Evolutionary conservation across 768 basidiomycete species (phyloP).

Genomic region (Amanita thiersii): DNA sequence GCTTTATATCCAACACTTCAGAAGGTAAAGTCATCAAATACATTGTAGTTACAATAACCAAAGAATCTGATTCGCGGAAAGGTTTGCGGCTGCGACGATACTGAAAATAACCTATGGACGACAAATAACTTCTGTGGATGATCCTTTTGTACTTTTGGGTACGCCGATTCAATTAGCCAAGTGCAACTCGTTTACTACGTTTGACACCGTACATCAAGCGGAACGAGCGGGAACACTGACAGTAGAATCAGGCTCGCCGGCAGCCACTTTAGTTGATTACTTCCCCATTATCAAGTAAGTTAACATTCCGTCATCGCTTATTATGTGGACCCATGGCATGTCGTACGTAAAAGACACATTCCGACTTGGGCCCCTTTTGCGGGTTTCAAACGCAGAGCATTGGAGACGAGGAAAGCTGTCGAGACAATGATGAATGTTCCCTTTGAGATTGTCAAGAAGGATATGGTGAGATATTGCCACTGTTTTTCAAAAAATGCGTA

Average conservation of each 20-base stretch:
- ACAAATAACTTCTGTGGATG: constrained; percentile 33
- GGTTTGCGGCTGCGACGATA: constrained; percentile 39
- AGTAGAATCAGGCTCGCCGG: constrained; percentile 35
- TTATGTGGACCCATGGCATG: constrained; percentile 1
- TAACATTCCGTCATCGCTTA: constrained; percentile 7
- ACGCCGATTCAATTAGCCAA: constrained; percentile 6
- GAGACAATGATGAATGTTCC: constrained; percentile 42
- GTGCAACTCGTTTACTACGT: constrained; percentile 6
- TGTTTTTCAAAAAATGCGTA: neutral
- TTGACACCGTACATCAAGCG: constrained; percentile 19
- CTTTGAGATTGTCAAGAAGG: constrained; percentile 39
- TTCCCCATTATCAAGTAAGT: constrained; percentile 35
- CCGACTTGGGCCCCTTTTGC: constrained; percentile 44
- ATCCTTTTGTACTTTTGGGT: constrained; percentile 36
- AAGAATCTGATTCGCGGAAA: constrained; percentile 12
- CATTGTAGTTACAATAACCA: neutral
- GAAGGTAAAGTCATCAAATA: constrained; percentile 22
- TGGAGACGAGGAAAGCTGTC: constrained; percentile 33
- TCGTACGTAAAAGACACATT: constrained; percentile 26
- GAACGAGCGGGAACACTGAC: constrained; percentile 39
- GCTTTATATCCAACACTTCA: constrained; percentile 32
- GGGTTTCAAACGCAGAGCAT: constrained; percentile 36
- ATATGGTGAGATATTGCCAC: constrained; percentile 28
- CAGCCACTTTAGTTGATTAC: constrained; percentile 41
- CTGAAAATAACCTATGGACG: constrained; percentile 42